These are phyloP conservation scores for Magnolia kwangsiensis DNA, from an alignment of 164 flowering plant genomes.

Conservation along the genomic window DNA sequence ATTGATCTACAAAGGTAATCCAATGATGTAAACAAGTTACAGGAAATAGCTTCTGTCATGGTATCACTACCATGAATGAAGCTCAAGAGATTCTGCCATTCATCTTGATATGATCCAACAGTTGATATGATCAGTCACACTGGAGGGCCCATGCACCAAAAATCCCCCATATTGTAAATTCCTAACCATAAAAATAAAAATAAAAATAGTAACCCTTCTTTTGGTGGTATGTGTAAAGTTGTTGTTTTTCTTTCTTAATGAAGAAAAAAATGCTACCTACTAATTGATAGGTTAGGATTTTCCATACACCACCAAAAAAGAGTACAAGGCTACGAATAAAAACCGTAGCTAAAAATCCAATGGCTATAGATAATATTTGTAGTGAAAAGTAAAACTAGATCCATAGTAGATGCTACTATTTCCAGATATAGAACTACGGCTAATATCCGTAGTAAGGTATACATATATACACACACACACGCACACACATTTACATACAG, in stretches of 20 bases:
- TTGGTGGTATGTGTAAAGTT: background rate
- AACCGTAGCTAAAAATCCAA: too few species aligned
- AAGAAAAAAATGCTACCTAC: background rate
- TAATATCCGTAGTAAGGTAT: too few species aligned
- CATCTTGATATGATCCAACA: slow-evolving; percentile 18
- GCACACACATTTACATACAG: too few species aligned
- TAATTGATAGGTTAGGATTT: background rate
- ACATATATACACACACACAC: too few species aligned
- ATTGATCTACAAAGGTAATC: slow-evolving; percentile 34
- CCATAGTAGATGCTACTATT: too few species aligned
- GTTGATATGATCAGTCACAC: background rate
- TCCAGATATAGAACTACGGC: too few species aligned
- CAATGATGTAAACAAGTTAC: slow-evolving; percentile 53
- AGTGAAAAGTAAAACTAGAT: too few species aligned
- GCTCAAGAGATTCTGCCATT: slow-evolving; percentile 38
- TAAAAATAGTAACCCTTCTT: background rate
- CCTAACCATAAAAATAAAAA: background rate
- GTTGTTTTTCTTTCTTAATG: background rate
- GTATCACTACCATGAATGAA: slow-evolving; percentile 27
- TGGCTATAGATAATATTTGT: too few species aligned
- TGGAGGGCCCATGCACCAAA: background rate
- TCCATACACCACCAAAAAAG: too few species aligned
- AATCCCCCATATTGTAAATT: background rate
- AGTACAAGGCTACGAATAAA: too few species aligned
- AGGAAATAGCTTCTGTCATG: slow-evolving; percentile 36